Percentiles rank a stretch among this genome's conserved stretches.
Conservation (phyloP, 805 yeast species). For the Isabelozyma rhagii region DNA sequence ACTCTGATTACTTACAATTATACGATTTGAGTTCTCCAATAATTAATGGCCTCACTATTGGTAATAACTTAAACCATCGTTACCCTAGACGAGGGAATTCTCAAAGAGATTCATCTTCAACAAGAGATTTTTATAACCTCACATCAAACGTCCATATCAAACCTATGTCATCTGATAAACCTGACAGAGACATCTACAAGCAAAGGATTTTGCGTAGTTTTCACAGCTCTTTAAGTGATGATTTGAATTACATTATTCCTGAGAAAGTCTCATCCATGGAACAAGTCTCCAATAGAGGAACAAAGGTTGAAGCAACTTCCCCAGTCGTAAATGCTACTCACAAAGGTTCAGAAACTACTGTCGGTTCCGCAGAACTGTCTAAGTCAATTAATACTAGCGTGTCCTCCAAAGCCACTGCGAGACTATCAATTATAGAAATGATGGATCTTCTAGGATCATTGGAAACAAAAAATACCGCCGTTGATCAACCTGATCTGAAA, state of each 20-base stretch:
- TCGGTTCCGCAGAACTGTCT: not conserved
- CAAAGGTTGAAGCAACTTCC: no score
- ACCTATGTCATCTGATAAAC: not conserved
- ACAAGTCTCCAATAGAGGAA: constrained; percentile 2
- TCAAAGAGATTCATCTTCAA: not conserved
- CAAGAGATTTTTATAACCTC: not conserved
- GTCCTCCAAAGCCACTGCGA: not conserved
- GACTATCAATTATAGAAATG: constrained; percentile 10
- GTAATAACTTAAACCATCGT: constrained; percentile 21
- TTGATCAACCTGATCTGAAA: not conserved
- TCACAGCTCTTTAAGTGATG: constrained; percentile 21
- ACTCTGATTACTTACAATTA: constrained; percentile 13
- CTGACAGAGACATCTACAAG: constrained; percentile 5
- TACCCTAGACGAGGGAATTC: not conserved
- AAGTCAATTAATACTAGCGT: not conserved
- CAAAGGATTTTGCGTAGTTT: constrained; percentile 13
- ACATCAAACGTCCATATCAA: not conserved
- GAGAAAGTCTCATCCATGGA: constrained; percentile 13
- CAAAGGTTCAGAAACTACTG: not conserved
- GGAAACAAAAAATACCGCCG: constrained; percentile 4
- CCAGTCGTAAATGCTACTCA: not conserved
- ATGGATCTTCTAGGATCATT: constrained; percentile 11
- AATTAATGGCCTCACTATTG: constrained; percentile 32
- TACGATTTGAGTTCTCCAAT: constrained; percentile 29
- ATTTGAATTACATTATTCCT: constrained; percentile 9